A percentile compares a stretch with the other conserved stretches of the same genome.
phyloP scores from a whole-genome alignment of 495 filamentous ascomycete genomes.

The Neohortaea acidophila region DNA sequence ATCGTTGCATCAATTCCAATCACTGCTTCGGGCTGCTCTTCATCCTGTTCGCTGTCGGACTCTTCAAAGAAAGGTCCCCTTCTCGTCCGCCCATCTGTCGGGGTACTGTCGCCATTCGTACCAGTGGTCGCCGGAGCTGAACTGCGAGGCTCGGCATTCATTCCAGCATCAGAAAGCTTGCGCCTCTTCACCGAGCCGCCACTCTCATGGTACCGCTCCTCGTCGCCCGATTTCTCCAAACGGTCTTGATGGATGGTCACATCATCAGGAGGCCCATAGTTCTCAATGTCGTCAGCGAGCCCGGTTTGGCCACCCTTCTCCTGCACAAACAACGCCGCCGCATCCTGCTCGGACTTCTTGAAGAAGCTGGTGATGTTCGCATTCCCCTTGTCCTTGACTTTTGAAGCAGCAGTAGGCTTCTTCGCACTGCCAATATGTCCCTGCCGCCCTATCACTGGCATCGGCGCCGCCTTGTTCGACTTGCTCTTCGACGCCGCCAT shows the following conservation, averaged over 20 bases:
- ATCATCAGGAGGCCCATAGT: too few species aligned
- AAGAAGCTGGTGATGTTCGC: conserved; percentile 70
- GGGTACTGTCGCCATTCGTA: background rate
- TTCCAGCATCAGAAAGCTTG: conserved; percentile 21
- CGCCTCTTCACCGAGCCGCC: conserved; percentile 31
- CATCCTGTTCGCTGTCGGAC: conserved; percentile 50
- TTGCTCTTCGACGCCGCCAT: conserved; percentile 13
- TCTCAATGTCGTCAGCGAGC: conserved; percentile 2
- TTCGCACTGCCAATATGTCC: conserved; percentile 16
- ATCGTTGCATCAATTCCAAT: background rate
- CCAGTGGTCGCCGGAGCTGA: background rate
- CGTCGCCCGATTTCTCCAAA: conserved; percentile 26
- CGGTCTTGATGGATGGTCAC: too few species aligned
- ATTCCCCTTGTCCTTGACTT: conserved; percentile 39
- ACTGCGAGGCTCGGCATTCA: background rate
- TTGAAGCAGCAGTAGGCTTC: conserved; percentile 14
- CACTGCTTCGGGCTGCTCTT: conserved; percentile 9
- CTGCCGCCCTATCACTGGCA: conserved; percentile 16
- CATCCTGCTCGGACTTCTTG: conserved; percentile 48
- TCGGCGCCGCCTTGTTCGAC: conserved; percentile 20
- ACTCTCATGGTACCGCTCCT: conserved; percentile 34
- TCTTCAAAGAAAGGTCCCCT: conserved; percentile 48
- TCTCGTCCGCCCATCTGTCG: background rate
- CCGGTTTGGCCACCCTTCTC: conserved; percentile 19
- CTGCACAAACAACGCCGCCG: conserved; percentile 26